phyloP scores from a whole-genome alignment of 768 basidiomycete genomes.

The Lactifluus volemus region DNA sequence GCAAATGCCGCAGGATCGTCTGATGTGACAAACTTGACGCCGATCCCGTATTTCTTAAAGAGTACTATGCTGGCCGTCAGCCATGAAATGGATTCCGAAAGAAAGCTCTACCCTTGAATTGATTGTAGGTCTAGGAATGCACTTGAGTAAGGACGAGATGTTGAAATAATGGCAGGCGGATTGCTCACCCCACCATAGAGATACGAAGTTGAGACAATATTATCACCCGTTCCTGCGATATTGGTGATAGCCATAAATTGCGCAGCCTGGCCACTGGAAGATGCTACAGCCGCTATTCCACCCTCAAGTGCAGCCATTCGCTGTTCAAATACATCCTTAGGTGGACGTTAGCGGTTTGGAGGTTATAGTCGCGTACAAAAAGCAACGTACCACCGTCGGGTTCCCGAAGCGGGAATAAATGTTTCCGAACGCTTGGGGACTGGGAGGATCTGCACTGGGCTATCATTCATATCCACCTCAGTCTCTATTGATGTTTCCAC shows the following conservation, averaged over 20 bases:
- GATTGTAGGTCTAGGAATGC: conserved; percentile 49
- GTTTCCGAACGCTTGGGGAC: conserved; percentile 48
- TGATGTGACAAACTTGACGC: conserved; percentile 52
- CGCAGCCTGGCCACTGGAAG: conserved; percentile 66
- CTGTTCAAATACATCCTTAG: conserved; percentile 68
- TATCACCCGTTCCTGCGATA: conserved; percentile 58
- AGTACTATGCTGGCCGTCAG: conserved; percentile 34
- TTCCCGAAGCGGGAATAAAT: conserved; percentile 65
- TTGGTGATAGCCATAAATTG: conserved; percentile 48
- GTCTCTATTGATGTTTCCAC: too few relatives aligned
- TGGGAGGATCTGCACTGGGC: conserved; percentile 71
- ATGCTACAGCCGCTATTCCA: conserved; percentile 65
- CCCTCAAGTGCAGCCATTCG: conserved; percentile 77
- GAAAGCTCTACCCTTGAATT: conserved; percentile 46
- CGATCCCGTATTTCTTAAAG: conserved; percentile 60
- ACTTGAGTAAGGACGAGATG: background rate
- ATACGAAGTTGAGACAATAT: conserved; percentile 62
- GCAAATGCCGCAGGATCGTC: conserved; percentile 49
- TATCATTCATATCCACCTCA: conserved; percentile 20
- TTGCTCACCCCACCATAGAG: conserved; percentile 59
- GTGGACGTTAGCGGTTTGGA: background rate
- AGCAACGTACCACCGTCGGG: conserved; percentile 46
- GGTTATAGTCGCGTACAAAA: background rate
- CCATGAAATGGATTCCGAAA: background rate
- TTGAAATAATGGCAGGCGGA: background rate